Evolutionary conservation across 345 rosid species (phyloP).

Genomic region (Salix udensis): DNA sequence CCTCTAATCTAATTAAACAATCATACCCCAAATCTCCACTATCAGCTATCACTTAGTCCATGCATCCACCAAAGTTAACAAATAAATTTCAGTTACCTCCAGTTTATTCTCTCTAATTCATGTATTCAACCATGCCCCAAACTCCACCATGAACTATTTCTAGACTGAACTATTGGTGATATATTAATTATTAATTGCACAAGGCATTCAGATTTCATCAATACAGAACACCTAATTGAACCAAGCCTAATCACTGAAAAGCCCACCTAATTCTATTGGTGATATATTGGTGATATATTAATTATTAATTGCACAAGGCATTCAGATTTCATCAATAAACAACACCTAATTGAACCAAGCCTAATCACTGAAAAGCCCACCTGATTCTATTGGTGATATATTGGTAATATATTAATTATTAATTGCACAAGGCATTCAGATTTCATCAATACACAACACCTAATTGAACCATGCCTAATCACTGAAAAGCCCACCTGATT

Average conservation of each 20-base stretch:
- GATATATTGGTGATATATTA: constrained; percentile 6
- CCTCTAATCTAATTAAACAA: not conserved
- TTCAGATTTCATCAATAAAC: constrained; percentile 10
- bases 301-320: not conserved
- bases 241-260: not conserved
- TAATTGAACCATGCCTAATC: not conserved
- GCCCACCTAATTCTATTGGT: constrained; percentile 44
- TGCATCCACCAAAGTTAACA: not conserved
- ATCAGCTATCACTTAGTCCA: not conserved
- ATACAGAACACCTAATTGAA: constrained; percentile 9
- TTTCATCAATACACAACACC: constrained; percentile 9
- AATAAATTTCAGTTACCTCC: not conserved
- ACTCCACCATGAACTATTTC: not conserved
- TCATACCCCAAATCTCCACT: not conserved
- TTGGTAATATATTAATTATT: not conserved
- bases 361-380: constrained; percentile 11
- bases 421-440: not conserved
- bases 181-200: not conserved
- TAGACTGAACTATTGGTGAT: not conserved
- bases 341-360: constrained; percentile 3
- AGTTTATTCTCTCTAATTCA: not conserved
- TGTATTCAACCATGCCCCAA: not conserved
- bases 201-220: not conserved
- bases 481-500: constrained; percentile 40
- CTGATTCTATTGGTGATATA: constrained; percentile 37